Conservation (phyloP, 306 rosid species). For the Ceratonia siliqua region DNA sequence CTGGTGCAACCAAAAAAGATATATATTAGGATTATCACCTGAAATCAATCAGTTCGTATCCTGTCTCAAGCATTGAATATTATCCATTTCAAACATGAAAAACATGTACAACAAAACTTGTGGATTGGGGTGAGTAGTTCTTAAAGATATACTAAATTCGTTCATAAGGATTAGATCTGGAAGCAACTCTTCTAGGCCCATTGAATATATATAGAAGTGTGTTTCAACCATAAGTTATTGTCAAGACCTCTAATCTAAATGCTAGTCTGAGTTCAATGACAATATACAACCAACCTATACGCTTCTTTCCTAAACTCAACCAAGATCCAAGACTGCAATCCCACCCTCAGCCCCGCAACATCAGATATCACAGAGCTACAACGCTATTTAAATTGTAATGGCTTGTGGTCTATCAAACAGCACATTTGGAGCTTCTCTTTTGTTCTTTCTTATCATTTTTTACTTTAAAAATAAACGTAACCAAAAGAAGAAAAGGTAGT, state of each 20-base stretch:
- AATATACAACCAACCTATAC: neutral
- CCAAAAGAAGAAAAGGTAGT: no score
- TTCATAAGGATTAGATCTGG: constrained; percentile 18
- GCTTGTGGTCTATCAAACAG: neutral
- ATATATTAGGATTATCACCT: constrained; percentile 29
- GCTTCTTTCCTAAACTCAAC: neutral
- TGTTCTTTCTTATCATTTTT: no score
- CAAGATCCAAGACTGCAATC: neutral
- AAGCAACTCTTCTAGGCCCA: neutral
- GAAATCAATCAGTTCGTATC: neutral
- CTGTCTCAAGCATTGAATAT: constrained; percentile 7
- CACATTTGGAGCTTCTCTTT: neutral
- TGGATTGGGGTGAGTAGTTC: neutral
- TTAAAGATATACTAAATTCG: neutral
- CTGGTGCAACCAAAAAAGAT: constrained; percentile 49
- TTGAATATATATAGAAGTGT: neutral
- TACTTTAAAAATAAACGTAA: neutral
- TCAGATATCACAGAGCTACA: neutral
- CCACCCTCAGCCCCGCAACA: neutral
- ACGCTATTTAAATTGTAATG: neutral
- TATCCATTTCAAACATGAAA: no score
- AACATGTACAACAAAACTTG: neutral
- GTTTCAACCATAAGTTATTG: neutral
- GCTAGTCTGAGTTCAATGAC: neutral
- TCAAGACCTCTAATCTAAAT: constrained; percentile 8